These are phyloP conservation scores for Agaricus subrufescens DNA, from an alignment of 768 basidiomycete species.

Conservation along the genomic window DNA sequence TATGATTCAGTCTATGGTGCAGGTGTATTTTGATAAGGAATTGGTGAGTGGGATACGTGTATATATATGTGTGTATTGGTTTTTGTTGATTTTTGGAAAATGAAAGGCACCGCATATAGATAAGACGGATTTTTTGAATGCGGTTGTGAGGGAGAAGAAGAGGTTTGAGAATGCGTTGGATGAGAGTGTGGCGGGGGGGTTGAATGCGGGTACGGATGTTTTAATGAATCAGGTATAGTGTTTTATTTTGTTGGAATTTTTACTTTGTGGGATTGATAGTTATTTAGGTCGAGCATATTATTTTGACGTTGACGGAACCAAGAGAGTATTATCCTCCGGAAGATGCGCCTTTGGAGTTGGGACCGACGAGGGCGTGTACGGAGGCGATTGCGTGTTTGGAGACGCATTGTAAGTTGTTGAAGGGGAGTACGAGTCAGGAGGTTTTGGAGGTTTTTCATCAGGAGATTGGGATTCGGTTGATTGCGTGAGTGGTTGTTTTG, in stretches of 20 bases:
- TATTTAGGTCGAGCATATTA: conserved; percentile 93
- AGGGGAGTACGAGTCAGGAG: conserved; percentile 92
- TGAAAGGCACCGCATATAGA: conserved; percentile 81
- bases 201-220: conserved; percentile 94
- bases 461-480: conserved; percentile 89
- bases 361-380: conserved; percentile 82
- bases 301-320: conserved; percentile 73
- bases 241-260: too few relatives aligned
- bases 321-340: conserved; percentile 91
- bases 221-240: conserved; percentile 97
- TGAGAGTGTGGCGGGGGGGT: conserved; percentile 87
- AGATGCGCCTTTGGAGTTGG: conserved; percentile 72
- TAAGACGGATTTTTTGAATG: conserved; percentile 88
- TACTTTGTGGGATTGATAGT: too few relatives aligned
- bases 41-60: conserved; percentile 45
- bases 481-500: conserved; percentile 50
- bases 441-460: conserved; percentile 98
- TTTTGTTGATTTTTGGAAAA: neutral
- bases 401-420: conserved; percentile 85
- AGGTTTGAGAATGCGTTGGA: conserved; percentile 89
- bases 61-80: neutral
- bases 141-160: conserved; percentile 94
- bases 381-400: conserved; percentile 88
- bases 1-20: conserved; percentile 95
- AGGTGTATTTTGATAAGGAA: conserved; percentile 98